These are phyloP conservation scores for Pseudogymnoascus sp. DNA, from an alignment of 2,329 filamentous ascomycete genomes.

Conservation along the genomic window DNA sequence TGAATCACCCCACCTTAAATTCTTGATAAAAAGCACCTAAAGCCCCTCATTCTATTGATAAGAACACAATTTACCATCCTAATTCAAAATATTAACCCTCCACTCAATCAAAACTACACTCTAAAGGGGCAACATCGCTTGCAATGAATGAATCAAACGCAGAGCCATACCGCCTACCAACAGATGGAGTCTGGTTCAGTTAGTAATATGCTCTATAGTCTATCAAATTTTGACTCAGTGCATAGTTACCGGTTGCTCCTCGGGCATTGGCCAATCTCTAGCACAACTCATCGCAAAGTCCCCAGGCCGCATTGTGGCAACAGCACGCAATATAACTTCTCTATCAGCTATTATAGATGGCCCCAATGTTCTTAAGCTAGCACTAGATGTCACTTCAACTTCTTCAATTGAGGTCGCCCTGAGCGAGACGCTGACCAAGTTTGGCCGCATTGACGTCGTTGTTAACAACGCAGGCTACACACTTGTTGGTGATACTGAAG, in stretches of 20 bases:
- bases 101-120: neutral
- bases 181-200: conserved; percentile 35
- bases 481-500: conserved; percentile 43
- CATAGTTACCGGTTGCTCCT: conserved; percentile 8
- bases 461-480: conserved; percentile 55
- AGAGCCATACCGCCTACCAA: conserved; percentile 28
- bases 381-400: conserved; percentile 39
- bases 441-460: conserved; percentile 45
- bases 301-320: neutral
- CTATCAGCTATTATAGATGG: conserved; percentile 6
- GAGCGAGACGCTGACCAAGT: neutral
- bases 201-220: conserved; percentile 14
- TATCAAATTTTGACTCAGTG: neutral
- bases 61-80: neutral
- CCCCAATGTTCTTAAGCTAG: conserved; percentile 35
- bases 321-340: neutral
- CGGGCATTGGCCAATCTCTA: conserved; percentile 6
- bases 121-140: neutral
- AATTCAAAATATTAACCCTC: neutral
- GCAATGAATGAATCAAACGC: conserved; percentile 27
- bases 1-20: neutral
- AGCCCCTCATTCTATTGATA: neutral
- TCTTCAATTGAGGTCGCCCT: conserved; percentile 28
- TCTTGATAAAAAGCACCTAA: neutral
- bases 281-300: neutral